Percentiles rank a stretch among this genome's conserved stretches.
These are phyloP conservation scores for Triangularia verruculosa DNA, from an alignment of 2,329 filamentous ascomycete genomes.

Conservation along the genomic window DNA sequence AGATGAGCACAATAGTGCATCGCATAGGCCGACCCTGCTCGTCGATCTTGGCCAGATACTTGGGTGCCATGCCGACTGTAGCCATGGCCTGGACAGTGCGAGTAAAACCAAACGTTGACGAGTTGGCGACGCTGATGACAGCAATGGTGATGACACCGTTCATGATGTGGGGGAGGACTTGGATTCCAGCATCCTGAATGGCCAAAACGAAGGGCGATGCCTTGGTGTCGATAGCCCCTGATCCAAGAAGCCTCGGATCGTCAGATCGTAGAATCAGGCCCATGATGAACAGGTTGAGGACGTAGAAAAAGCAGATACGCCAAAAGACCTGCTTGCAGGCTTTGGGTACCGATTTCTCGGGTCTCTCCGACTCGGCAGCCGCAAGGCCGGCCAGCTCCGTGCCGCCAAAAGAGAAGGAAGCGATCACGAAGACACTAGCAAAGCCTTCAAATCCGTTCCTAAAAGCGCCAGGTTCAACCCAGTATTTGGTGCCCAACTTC, in stretches of 20 bases:
- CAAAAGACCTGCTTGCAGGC: constrained; percentile 60
- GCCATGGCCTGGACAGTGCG: constrained; percentile 51
- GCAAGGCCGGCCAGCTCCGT: constrained; percentile 57
- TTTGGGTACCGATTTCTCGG: constrained; percentile 58
- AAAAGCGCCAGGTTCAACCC: constrained; percentile 66
- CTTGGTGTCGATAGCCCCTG: constrained; percentile 42
- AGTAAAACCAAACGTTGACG: constrained; percentile 49
- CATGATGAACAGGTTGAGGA: constrained; percentile 50
- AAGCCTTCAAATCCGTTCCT: constrained; percentile 22
- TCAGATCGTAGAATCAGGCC: constrained; percentile 47
- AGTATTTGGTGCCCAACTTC: constrained; percentile 70
- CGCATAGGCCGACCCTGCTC: constrained; percentile 57
- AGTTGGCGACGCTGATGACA: constrained; percentile 52
- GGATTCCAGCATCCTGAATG: constrained; percentile 49
- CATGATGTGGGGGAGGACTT: constrained; percentile 50
- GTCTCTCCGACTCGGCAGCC: constrained; percentile 56
- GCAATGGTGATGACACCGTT: constrained; percentile 52
- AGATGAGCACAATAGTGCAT: constrained; percentile 50
- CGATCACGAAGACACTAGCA: constrained; percentile 40
- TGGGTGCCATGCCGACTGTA: constrained; percentile 51
- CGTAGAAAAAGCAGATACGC: constrained; percentile 33
- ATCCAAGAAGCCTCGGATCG: constrained; percentile 40
- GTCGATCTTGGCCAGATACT: constrained; percentile 59
- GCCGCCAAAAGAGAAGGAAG: constrained; percentile 56
- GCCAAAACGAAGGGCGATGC: constrained; percentile 52